These are phyloP conservation scores for Malassezia nana DNA, from an alignment of 1,284 basidiomycete genomes.

Conservation along the genomic window DNA sequence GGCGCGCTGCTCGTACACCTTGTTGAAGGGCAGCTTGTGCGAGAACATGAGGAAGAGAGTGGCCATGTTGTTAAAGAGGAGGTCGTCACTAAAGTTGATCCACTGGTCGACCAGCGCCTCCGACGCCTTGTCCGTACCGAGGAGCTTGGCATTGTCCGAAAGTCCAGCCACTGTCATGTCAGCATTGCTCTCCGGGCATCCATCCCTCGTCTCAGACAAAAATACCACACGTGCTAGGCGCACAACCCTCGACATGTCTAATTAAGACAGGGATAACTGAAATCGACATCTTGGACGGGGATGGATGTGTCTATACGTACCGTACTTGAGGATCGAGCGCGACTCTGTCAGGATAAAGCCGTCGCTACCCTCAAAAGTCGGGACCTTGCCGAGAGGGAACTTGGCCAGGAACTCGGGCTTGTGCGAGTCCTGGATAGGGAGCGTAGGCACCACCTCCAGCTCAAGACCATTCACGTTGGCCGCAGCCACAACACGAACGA, in stretches of 20 bases:
- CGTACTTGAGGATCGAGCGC: constrained; percentile 70
- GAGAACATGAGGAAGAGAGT: constrained; percentile 23
- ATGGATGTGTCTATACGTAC: constrained; percentile 68
- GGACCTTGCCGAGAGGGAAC: constrained; percentile 53
- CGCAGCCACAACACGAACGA: constrained; percentile 24
- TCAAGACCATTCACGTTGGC: constrained; percentile 44
- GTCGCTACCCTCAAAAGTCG: constrained; percentile 66
- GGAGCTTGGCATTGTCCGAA: constrained; percentile 60
- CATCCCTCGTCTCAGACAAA: constrained; percentile 3
- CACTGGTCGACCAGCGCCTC: constrained; percentile 62
- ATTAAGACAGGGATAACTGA: constrained; percentile 49
- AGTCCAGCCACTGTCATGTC: constrained; percentile 59
- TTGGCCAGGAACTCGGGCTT: constrained; percentile 41
- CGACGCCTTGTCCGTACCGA: constrained; percentile 55
- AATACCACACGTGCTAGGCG: constrained; percentile 19
- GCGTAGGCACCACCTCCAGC: constrained; percentile 33
- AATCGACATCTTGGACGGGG: constrained; percentile 56
- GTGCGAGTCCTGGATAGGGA: constrained; percentile 26
- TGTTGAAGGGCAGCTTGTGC: constrained; percentile 46
- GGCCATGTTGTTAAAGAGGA: constrained; percentile 49
- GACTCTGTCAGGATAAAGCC: constrained; percentile 73
- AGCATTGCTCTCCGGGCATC: neutral
- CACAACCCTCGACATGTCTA: constrained; percentile 53
- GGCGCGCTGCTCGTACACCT: constrained; percentile 56
- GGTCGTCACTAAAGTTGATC: constrained; percentile 58